A percentile compares a stretch with the other conserved stretches of the same genome.
These are phyloP conservation scores for Macrolepiota fuliginosa DNA, from an alignment of 768 basidiomycete genomes.

Conservation along the genomic window DNA sequence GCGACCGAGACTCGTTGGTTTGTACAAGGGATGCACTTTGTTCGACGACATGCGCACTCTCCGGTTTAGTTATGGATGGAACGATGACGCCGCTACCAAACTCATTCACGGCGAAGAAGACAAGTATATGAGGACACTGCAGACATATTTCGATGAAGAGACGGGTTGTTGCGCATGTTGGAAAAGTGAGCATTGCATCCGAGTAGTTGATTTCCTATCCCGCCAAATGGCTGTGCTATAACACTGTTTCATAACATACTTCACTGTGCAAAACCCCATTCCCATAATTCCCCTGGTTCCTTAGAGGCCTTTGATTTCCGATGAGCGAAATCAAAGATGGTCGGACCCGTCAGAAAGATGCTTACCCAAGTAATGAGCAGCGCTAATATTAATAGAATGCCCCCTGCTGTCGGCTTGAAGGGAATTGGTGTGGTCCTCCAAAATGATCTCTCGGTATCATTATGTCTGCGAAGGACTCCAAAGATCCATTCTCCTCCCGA, in stretches of 20 bases:
- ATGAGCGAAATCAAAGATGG: too few relatives aligned
- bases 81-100: background rate
- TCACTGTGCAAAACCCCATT: background rate
- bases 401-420: background rate
- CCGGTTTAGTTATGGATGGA: background rate
- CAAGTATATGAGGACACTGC: background rate
- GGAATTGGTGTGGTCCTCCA: background rate
- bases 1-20: background rate
- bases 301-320: background rate
- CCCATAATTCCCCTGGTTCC: background rate
- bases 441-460: background rate
- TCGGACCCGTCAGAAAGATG: too few relatives aligned
- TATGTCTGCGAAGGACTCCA: background rate
- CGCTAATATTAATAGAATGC: background rate
- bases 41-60: background rate
- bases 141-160: background rate
- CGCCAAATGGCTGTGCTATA: background rate
- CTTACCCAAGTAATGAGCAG: background rate
- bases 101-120: background rate
- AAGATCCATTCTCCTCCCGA: background rate
- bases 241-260: background rate
- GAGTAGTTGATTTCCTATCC: background rate
- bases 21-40: background rate
- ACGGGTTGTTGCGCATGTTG: background rate
- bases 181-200: background rate